These are phyloP conservation scores for Ocimum tenuiflorum DNA, from an alignment of 257 asterid genomes.

Conservation along the genomic window DNA sequence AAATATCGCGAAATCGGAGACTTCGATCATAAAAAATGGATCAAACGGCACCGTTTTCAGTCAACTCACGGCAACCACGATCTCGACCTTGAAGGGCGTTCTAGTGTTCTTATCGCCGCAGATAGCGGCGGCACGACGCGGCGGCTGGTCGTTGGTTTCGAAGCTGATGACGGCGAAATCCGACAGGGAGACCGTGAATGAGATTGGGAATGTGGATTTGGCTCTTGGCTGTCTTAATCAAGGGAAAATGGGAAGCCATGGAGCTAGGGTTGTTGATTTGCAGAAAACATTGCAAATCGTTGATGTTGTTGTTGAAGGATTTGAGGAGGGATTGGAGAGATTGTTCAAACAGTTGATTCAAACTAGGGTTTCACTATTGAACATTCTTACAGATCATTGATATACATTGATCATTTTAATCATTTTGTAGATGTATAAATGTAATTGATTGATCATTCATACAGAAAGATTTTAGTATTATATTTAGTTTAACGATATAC, in stretches of 20 bases:
- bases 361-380: slow-evolving; percentile 35
- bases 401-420: not conserved
- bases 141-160: slow-evolving; percentile 32
- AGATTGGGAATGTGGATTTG: slow-evolving; percentile 37
- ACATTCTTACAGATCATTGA: slow-evolving; percentile 27
- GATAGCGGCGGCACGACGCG: slow-evolving; percentile 9
- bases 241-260: slow-evolving; percentile 14
- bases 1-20: slow-evolving; percentile 25
- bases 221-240: slow-evolving; percentile 26
- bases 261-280: slow-evolving; percentile 24
- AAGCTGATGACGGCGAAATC: slow-evolving; percentile 36
- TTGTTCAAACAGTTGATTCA: slow-evolving; percentile 29
- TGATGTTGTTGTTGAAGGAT: slow-evolving; percentile 20
- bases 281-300: slow-evolving; percentile 31
- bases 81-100: slow-evolving; percentile 31
- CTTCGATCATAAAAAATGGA: not conserved
- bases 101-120: slow-evolving; percentile 35
- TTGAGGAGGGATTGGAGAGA: slow-evolving; percentile 31
- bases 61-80: slow-evolving; percentile 28
- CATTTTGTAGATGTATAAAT: not conserved
- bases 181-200: slow-evolving; percentile 11
- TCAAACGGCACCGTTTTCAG: slow-evolving; percentile 12
- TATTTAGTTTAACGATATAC: too few species aligned
- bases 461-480: too few species aligned
- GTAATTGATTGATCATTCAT: not conserved